Percentiles rank a stretch among this genome's conserved stretches.
Conservation (phyloP, 1,284 basidiomycete species). For the Ceratobasidium sp. region DNA sequence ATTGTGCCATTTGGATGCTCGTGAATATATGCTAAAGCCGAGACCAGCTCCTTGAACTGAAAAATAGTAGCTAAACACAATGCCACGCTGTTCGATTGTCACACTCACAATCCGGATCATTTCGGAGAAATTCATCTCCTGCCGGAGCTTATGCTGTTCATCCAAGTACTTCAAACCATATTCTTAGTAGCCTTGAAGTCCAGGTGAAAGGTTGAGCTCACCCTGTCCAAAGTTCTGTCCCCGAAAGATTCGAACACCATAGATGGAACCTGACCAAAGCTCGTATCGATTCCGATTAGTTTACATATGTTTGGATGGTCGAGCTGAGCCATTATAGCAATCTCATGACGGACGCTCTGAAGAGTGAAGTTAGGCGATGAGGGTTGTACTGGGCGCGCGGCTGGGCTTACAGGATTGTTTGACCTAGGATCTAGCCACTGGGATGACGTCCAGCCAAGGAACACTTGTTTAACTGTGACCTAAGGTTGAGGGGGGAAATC, state of each 20-base stretch:
- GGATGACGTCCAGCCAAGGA: background rate
- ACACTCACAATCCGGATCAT: background rate
- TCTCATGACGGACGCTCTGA: constrained; percentile 30
- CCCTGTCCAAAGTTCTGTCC: background rate
- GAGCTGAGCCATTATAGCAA: constrained; percentile 28
- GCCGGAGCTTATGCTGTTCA: background rate
- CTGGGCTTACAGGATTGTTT: background rate
- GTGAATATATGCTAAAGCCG: constrained; percentile 28
- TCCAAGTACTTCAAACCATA: background rate
- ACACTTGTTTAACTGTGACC: constrained; percentile 6
- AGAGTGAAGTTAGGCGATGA: background rate
- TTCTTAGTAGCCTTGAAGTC: background rate
- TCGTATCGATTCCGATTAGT: constrained; percentile 27
- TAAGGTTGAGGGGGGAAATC: background rate
- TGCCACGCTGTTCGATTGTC: background rate
- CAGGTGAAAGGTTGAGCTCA: background rate
- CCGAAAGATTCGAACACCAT: constrained; percentile 33
- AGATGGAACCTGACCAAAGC: background rate
- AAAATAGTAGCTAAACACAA: background rate
- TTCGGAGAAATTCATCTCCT: background rate
- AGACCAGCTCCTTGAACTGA: constrained; percentile 28
- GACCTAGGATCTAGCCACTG: background rate
- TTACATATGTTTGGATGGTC: constrained; percentile 33
- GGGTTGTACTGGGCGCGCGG: too few species aligned
- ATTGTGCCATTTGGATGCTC: constrained; percentile 34